Conservation (phyloP, 1,284 basidiomycete species). For the Cryptococcus sp. region DNA sequence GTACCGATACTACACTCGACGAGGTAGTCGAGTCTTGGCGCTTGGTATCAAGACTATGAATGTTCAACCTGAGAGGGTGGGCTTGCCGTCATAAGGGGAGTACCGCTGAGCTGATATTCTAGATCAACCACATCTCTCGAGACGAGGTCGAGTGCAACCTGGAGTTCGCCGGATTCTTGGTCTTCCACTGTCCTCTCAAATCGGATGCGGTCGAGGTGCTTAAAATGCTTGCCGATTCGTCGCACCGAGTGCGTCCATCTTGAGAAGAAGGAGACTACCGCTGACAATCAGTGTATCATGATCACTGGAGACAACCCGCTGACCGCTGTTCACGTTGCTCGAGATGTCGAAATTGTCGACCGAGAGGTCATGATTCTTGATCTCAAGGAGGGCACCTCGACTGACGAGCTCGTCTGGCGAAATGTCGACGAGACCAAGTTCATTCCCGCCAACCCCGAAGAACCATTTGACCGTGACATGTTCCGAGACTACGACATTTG, state of each 20-base stretch:
- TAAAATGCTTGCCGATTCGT: constrained; percentile 88
- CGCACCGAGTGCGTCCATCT: constrained; percentile 91
- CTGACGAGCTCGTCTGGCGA: constrained; percentile 77
- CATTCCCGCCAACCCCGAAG: constrained; percentile 70
- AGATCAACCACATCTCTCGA: constrained; percentile 79
- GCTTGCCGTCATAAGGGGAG: constrained; percentile 1
- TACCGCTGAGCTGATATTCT: constrained; percentile 3
- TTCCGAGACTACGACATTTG: constrained; percentile 87
- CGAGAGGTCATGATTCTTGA: constrained; percentile 87
- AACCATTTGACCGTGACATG: constrained; percentile 68
- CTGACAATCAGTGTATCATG: constrained; percentile 73
- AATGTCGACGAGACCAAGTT: constrained; percentile 84
- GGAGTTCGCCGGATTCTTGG: constrained; percentile 81
- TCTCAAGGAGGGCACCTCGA: constrained; percentile 68
- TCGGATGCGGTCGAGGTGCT: constrained; percentile 80
- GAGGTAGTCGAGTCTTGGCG: constrained; percentile 85
- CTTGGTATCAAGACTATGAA: constrained; percentile 79
- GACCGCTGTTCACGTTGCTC: constrained; percentile 88
- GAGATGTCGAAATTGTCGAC: constrained; percentile 91
- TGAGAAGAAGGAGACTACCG: too few relatives aligned
- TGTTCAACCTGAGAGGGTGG: constrained; percentile 61
- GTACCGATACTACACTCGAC: constrained; percentile 85
- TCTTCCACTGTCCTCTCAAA: constrained; percentile 95
- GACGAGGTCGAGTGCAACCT: constrained; percentile 72
- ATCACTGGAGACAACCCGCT: constrained; percentile 96